Evolutionary conservation across 1,284 basidiomycete species (phyloP).

Genomic region (Taiwanofungus camphoratus): DNA sequence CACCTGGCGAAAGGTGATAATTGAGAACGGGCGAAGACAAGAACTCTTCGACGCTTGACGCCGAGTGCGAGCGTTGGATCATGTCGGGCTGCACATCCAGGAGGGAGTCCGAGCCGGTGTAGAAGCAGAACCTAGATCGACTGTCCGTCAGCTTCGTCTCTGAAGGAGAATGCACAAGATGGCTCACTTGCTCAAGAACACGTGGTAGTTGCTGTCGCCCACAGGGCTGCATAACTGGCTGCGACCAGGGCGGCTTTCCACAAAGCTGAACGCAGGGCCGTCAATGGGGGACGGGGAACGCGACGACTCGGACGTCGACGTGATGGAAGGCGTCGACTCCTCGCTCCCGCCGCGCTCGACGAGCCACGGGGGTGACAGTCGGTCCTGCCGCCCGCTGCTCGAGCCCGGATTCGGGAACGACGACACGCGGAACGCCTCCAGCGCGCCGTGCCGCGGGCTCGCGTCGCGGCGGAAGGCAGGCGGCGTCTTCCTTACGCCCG

Average conservation of each 20-base stretch:
- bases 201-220: conserved; percentile 40
- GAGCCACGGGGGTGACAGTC: conserved; percentile 12
- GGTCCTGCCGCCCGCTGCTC: conserved; percentile 1
- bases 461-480: conserved; percentile 19
- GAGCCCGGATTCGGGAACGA: conserved; percentile 1
- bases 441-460: conserved; percentile 10
- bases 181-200: conserved; percentile 60
- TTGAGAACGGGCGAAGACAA: conserved; percentile 27
- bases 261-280: conserved; percentile 6
- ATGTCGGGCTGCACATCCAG: conserved; percentile 27
- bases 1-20: conserved; percentile 19
- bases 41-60: conserved; percentile 49
- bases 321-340: conserved; percentile 50
- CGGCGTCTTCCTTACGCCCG: conserved; percentile 17
- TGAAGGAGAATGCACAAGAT: not conserved
- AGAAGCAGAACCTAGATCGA: conserved; percentile 65
- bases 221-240: conserved; percentile 14
- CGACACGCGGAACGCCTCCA: conserved; percentile 16
- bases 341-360: conserved; percentile 38
- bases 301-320: conserved; percentile 28
- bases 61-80: conserved; percentile 48
- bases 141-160: conserved; percentile 1
- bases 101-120: conserved; percentile 45
- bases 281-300: conserved; percentile 29
- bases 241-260: conserved; percentile 4